Evolutionary conservation across 2,329 filamentous ascomycete genomes (phyloP), one percentile per base, ranked within the genome.

Genomic region (Raffaelea arxii): DNA sequence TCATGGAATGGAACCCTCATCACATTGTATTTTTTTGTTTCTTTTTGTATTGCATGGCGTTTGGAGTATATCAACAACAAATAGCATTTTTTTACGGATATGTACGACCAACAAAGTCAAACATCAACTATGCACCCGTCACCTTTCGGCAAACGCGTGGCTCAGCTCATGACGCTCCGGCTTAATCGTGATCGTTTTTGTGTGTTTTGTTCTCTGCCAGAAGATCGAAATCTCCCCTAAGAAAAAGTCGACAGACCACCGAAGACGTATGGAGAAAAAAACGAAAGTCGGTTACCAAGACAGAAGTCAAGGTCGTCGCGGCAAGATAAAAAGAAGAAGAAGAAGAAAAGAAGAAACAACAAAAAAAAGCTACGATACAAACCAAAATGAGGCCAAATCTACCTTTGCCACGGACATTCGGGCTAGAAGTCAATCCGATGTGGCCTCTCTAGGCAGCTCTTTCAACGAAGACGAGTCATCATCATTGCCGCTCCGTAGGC

Each of bases 121-220:
- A 78, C 87, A 72, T 76, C 82, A 79, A 83, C 87, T 85, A 95
- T 80, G 82, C 86, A 84, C 80, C 80, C 72, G 68, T 64, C 64
- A 72, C 78, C 85, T 94, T 69, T 94, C 86, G 71, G 78, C 68
- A 69, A 71, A 72, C 74, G 80, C 76, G 80, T 82, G 86, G 77
- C 82, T n/a, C 18, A 90, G 80, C 82, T 83, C n/a, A 49, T 53
- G 82, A 78, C 79, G 86, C 89, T 94, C 90, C 90, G 89, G 90
- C 90, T 96, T 95, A 95, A 92, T 94, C 84, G 87, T 83, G 86
- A 87, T 87, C 84, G 59, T 32, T n/a, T n/a, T n/a, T n/a, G n/a
- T 46, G 25, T 25, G 51, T 51, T 65, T 77, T 78, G 64, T 66
- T 94, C 77, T 94, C 73, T 84, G 89, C 88, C 86, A 50, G 44